Evolutionary conservation across 2,329 filamentous ascomycete genomes (phyloP), one percentile per base, ranked within the genome.

Genomic region (Botrytis hyacinthi): DNA sequence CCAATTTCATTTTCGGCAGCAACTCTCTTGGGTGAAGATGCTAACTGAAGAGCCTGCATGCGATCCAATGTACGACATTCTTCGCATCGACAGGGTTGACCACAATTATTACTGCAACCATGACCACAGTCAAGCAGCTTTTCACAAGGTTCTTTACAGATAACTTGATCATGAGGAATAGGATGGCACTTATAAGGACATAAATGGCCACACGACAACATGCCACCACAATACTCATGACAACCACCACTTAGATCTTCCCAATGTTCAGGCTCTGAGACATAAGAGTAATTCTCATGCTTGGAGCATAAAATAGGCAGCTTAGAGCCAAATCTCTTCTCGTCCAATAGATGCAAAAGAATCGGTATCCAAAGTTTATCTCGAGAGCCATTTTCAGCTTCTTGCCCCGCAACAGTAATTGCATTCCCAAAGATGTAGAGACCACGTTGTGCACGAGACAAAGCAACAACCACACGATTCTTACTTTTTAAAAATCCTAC

Each of bases 401-500:
- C 76, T 0, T 73, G 63, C 29, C 71, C 63, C 12, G 51, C 40
- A 40, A 88, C 76, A 51, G 87, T 88, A 14, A 86, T 78, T 20
- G 87, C 87, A 78, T 97, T 93, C 1, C 94, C 95, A 79, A 97
- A 97, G 57, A 97, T 86, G 81, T 95, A 97, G 74, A 97, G 89
- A 0, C 94, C 94, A 9, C 90, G 86, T 73, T 89, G 90, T 5
- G 95, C 94, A 71, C 95, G 90, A 74, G 88, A 90, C 65, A 89
- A 83, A 1, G 88, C 86, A 16, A 91, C 89, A 2, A 89, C 87
- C 0, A 86, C 85, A 29, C 89, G 85, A 75, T 90, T 89, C 75
- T 83, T 81, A 73, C 92, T 89, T 1, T 87, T 85, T 2, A 97
- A 84, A 77, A 97, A 98, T 0, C 95, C 95, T 44, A 94, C 90